Conservation (phyloP, 345 rosid genomes). For the Crucihimalaya himalaica region DNA sequence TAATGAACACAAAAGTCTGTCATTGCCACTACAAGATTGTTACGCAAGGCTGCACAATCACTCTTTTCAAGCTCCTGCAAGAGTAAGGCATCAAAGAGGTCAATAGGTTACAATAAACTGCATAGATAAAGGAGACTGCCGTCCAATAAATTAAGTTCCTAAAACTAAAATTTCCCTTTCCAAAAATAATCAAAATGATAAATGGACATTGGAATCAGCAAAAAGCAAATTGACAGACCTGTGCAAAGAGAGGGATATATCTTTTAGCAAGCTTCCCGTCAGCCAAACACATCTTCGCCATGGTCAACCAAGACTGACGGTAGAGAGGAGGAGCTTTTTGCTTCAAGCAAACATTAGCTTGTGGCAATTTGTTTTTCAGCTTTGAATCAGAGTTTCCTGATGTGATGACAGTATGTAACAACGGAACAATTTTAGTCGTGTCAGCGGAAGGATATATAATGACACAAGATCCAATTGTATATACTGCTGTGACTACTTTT, state of each 20-base stretch:
- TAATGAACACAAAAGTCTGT: conserved; percentile 93
- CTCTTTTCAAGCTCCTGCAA: conserved; percentile 91
- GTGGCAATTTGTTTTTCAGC: conserved; percentile 56
- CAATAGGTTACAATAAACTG: conserved; percentile 9
- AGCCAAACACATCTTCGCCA: conserved; percentile 92
- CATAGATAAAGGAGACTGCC: conserved; percentile 9
- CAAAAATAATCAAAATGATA: neutral
- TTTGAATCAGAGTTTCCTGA: conserved; percentile 69
- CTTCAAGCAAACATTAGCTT: conserved; percentile 56
- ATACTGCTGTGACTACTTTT: conserved; percentile 66
- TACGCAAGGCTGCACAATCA: conserved; percentile 84
- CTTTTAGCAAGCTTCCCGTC: conserved; percentile 87
- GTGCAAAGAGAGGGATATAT: conserved; percentile 86
- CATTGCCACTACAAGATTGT: conserved; percentile 85
- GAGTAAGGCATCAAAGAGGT: conserved; percentile 16
- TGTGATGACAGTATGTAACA: conserved; percentile 74
- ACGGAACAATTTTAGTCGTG: conserved; percentile 58
- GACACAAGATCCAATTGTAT: conserved; percentile 78
- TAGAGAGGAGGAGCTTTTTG: conserved; percentile 68
- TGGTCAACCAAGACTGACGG: conserved; percentile 84
- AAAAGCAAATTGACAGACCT: conserved; percentile 48
- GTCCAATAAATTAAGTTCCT: neutral
- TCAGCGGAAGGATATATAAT: conserved; percentile 74
- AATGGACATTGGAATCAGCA: neutral
- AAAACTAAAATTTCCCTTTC: neutral